These are phyloP conservation scores for Prunus davidiana DNA, from an alignment of 306 rosid species.

Conservation along the genomic window DNA sequence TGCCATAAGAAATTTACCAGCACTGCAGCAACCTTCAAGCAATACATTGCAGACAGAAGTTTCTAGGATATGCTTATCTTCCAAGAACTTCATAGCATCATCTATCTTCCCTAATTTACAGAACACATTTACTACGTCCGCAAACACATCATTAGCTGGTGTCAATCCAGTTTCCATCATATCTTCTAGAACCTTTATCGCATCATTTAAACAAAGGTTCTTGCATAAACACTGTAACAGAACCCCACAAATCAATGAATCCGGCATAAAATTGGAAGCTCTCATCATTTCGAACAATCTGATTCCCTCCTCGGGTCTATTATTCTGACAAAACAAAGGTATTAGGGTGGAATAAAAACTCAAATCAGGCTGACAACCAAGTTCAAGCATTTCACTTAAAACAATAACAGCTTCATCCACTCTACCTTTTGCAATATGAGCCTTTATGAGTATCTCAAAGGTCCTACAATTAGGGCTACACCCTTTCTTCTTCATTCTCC, in stretches of 20 bases:
- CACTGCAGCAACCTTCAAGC: constrained; percentile 70
- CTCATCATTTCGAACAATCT: constrained; percentile 63
- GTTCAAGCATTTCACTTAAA: constrained; percentile 45
- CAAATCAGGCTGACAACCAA: constrained; percentile 44
- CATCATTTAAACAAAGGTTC: constrained; percentile 52
- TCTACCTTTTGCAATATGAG: constrained; percentile 40
- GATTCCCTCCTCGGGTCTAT: constrained; percentile 52
- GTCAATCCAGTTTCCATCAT: constrained; percentile 40
- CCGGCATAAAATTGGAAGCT: constrained; percentile 50
- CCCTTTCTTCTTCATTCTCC: constrained; percentile 75
- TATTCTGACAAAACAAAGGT: constrained; percentile 70
- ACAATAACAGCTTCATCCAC: constrained; percentile 64
- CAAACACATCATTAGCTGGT: constrained; percentile 30
- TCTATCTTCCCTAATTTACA: constrained; percentile 60
- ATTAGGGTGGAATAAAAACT: constrained; percentile 53
- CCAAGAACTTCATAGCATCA: constrained; percentile 63
- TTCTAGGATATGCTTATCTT: constrained; percentile 47
- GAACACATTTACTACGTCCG: constrained; percentile 45
- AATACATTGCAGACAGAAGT: constrained; percentile 66
- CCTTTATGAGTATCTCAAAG: constrained; percentile 61
- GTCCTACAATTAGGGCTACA: constrained; percentile 67
- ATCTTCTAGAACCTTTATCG: constrained; percentile 45
- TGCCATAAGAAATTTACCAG: constrained; percentile 48
- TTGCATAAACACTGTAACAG: constrained; percentile 60
- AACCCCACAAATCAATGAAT: constrained; percentile 39